Base-by-base conservation (phyloP, 805 yeast genomes). In the Pichia eremophila region DNA sequence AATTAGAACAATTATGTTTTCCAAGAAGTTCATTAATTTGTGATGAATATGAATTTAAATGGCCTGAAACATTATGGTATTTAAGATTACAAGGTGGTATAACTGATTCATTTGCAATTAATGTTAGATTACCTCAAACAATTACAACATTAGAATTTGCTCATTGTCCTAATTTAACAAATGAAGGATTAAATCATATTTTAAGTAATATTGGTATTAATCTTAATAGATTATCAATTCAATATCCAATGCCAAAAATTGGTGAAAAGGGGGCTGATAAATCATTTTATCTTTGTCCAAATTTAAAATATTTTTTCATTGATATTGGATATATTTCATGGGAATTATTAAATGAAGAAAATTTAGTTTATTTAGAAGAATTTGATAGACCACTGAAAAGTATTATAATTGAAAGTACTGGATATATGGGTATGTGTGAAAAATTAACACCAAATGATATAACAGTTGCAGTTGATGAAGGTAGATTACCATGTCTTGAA, bases 371-470 rank as follows among this genome's bases (percentile, higher is more conserved):
- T 47, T 47, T 72, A 19, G 61, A 54, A 32, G 62, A 60, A 36
- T 54, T 43, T 37, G 32, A 43, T 9, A 48, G 67, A 31, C 86
- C 87, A 1, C 65, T 91, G 50, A 71, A 70, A 45, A 74, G 78
- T 1, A 63, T 93, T 35, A 78, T 78, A 58, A 72, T 93, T 27
- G 91, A 86, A 49, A 83, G 95, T 41, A 82, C 95, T 51, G 97
- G 98, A 2, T 78, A 83, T 67, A 65, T 85, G 50, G 97, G 97
- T 2, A 86, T 90, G 49, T 75, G 88, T 2, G 77, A 82, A 25
- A 87, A 87, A 58, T 67, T 93, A 34, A 87, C 86, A 57, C 96
- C 98, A 0, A 84, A 87, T 55, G 97, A 91, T 62, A 69, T 93
- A 49, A 85, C 93, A 0, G 74, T 89, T 42, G 96, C 97, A 0